phyloP scores from a whole-genome alignment of 176 grass and related monocot species.

The Lolium multiflorum region DNA sequence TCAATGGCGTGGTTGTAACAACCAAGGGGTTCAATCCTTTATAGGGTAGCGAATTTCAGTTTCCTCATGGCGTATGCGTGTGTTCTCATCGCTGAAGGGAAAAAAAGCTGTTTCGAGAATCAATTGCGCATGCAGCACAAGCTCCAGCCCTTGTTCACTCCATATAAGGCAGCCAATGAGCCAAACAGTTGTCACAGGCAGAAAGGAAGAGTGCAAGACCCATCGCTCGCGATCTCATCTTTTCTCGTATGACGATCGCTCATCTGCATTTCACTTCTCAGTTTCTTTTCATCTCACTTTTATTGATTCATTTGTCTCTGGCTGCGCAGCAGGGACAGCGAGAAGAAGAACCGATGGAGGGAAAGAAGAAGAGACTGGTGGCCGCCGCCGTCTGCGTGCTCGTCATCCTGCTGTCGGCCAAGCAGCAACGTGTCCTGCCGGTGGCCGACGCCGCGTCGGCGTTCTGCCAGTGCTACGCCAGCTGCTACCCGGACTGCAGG shows the following conservation, averaged over 20 bases:
- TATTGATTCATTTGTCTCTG: no score
- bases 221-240: no score
- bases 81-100: no score
- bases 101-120: background rate
- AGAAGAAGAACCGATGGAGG: background rate
- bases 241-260: no score
- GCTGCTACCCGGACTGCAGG: no score
- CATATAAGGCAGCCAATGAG: no score
- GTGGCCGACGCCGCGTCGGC: background rate
- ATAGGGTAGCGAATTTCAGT: background rate
- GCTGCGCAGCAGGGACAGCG: background rate
- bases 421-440: background rate
- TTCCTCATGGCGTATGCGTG: background rate
- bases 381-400: background rate
- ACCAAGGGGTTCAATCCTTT: background rate
- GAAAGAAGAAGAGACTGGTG: background rate
- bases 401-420: background rate
- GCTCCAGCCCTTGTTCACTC: no score
- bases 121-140: no score
- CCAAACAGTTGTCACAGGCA: no score
- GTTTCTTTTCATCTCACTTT: no score
- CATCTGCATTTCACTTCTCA: no score
- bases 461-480: background rate
- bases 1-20: background rate
- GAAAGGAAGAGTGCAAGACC: no score